Evolutionary conservation across 2,329 filamentous ascomycete genomes (phyloP).

Genomic region (Akanthomyces dipterigenus): DNA sequence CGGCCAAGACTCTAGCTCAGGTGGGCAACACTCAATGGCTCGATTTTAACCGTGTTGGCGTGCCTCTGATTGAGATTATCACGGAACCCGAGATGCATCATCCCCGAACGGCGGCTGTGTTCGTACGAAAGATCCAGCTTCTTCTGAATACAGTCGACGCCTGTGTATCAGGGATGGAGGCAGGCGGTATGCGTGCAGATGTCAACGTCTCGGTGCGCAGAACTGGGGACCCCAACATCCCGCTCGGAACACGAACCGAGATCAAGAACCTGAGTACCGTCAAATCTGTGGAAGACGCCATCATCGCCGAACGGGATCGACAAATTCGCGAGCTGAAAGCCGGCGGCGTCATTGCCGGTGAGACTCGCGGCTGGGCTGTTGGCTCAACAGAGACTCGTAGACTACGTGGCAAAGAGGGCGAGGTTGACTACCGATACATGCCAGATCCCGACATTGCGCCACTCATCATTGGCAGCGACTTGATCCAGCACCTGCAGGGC

Average conservation of each 20-base stretch:
- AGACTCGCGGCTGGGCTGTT: constrained; percentile 89
- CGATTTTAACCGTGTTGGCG: constrained; percentile 89
- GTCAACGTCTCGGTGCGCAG: constrained; percentile 87
- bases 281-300: constrained; percentile 90
- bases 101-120: constrained; percentile 77
- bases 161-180: constrained; percentile 87
- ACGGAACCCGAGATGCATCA: constrained; percentile 83
- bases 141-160: constrained; percentile 75
- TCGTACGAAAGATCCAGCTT: constrained; percentile 82
- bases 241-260: constrained; percentile 80
- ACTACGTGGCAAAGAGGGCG: constrained; percentile 87
- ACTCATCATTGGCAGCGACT: constrained; percentile 63
- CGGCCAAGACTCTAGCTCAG: constrained; percentile 83
- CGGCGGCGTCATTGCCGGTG: constrained; percentile 69
- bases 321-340: constrained; percentile 75
- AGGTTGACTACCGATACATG: constrained; percentile 98
- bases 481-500: constrained; percentile 56
- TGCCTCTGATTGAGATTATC: constrained; percentile 92
- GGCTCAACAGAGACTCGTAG: constrained; percentile 75
- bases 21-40: constrained; percentile 68
- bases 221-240: constrained; percentile 32
- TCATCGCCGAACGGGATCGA: constrained; percentile 81
- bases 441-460: constrained; percentile 87
- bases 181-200: constrained; percentile 83
- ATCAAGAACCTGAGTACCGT: constrained; percentile 97